These are phyloP conservation scores for Dactylis glomerata DNA, from an alignment of 176 grass and related monocot species.

Conservation along the genomic window DNA sequence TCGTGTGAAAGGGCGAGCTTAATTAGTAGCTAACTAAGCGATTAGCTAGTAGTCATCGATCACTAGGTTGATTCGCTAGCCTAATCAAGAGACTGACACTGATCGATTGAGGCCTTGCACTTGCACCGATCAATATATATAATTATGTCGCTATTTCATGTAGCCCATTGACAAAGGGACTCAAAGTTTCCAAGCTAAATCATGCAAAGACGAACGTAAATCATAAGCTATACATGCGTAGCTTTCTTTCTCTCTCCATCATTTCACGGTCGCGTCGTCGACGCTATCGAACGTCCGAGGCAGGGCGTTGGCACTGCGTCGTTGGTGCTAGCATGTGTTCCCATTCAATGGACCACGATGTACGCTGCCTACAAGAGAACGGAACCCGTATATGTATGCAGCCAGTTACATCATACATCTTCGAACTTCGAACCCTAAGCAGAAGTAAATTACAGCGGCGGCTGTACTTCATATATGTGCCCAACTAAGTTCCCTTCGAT, in stretches of 20 bases:
- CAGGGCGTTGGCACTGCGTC: neutral
- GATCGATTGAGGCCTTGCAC: neutral
- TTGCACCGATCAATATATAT: conserved; percentile 1
- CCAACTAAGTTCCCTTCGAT: neutral
- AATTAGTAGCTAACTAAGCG: conserved; percentile 8
- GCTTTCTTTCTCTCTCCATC: conserved; percentile 2
- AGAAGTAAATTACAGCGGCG: neutral
- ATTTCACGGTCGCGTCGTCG: conserved; percentile 3
- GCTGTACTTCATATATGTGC: neutral
- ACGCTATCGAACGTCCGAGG: conserved; percentile 1
- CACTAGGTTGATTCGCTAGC: conserved; percentile 16
- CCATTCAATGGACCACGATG: conserved; percentile 1
- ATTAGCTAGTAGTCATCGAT: conserved; percentile 6
- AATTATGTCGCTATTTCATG: conserved; percentile 4
- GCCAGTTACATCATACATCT: neutral
- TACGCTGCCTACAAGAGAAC: neutral
- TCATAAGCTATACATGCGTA: neutral
- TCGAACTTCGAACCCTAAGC: neutral
- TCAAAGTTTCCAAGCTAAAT: neutral
- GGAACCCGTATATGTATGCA: neutral
- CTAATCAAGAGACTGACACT: conserved; percentile 14
- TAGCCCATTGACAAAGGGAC: neutral
- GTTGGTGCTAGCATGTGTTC: neutral
- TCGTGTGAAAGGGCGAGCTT: neutral
- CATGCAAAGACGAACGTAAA: neutral